phyloP scores from a whole-genome alignment of 345 rosid genomes.

The Eucalyptus cloeziana region DNA sequence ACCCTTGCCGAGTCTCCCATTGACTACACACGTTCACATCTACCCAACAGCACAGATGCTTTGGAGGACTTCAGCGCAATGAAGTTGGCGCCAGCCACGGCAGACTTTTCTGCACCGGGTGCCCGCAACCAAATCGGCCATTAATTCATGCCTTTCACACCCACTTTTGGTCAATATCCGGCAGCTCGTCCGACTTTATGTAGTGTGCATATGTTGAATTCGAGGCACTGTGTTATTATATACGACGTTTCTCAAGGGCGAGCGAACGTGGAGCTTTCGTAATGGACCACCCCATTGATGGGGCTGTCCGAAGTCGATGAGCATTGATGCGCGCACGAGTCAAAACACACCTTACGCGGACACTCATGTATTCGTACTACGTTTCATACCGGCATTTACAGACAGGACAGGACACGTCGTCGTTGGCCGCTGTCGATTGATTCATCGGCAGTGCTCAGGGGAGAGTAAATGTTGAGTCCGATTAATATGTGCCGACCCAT shows the following conservation, averaged over 20 bases:
- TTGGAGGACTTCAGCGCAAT: not conserved
- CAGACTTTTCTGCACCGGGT: not conserved
- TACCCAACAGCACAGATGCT: not conserved
- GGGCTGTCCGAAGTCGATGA: not conserved
- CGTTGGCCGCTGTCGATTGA: not conserved
- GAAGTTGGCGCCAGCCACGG: not conserved
- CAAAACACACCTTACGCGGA: not conserved
- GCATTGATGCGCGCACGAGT: not conserved
- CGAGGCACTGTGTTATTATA: not conserved
- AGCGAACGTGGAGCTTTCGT: not conserved
- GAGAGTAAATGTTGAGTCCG: not conserved
- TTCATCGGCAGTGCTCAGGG: not conserved
- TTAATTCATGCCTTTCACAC: not conserved
- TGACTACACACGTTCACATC: not conserved
- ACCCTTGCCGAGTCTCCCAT: not conserved
- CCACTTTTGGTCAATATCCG: not conserved
- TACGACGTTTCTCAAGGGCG: not conserved
- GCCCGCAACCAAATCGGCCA: not conserved
- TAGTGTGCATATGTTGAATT: not conserved
- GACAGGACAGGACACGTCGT: not conserved
- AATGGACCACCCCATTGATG: not conserved
- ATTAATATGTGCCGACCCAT: not conserved
- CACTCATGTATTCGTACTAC: not conserved
- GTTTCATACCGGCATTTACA: not conserved
- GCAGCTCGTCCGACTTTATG: not conserved